Conservation (phyloP, 768 basidiomycete genomes). For the Pleurotus pulmonarius region DNA sequence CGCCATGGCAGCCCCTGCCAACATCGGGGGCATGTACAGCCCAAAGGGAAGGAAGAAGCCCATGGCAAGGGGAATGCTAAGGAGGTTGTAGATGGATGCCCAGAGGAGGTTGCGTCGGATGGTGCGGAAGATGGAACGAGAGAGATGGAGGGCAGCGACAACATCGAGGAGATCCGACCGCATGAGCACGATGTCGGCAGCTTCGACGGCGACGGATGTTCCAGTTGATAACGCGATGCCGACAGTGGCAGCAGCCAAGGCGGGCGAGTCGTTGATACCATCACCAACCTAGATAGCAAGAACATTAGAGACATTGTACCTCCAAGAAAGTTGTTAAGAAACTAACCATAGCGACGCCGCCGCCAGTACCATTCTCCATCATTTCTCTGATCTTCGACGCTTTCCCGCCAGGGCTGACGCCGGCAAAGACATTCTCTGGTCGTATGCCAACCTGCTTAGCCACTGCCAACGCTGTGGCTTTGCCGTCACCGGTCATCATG, state of each 20-base stretch:
- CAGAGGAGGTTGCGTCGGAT: constrained; percentile 93
- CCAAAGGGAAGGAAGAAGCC: constrained; percentile 91
- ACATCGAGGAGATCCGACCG: constrained; percentile 95
- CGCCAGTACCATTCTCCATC: constrained; percentile 59
- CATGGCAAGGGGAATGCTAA: constrained; percentile 98
- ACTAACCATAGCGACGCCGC: constrained; percentile 86
- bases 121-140: constrained; percentile 81
- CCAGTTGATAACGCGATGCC: constrained; percentile 96
- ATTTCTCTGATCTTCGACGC: constrained; percentile 80
- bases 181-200: constrained; percentile 98
- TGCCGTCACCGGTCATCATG: constrained; percentile 93
- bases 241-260: constrained; percentile 91
- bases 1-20: constrained; percentile 98
- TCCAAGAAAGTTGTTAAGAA: too few species aligned
- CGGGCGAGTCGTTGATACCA: constrained; percentile 98
- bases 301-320: too few species aligned
- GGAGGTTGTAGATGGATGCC: constrained; percentile 92
- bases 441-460: constrained; percentile 88
- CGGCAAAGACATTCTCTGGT: constrained; percentile 81
- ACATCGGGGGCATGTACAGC: constrained; percentile 94
- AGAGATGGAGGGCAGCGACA: constrained; percentile 92
- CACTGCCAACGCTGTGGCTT: constrained; percentile 80
- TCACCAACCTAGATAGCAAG: constrained; percentile 75
- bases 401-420: constrained; percentile 95
- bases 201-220: constrained; percentile 96